A percentile compares a stretch with the other conserved stretches of the same genome.
Evolutionary conservation across 441 rosid species (phyloP).

Genomic region (Daphne laureola): DNA sequence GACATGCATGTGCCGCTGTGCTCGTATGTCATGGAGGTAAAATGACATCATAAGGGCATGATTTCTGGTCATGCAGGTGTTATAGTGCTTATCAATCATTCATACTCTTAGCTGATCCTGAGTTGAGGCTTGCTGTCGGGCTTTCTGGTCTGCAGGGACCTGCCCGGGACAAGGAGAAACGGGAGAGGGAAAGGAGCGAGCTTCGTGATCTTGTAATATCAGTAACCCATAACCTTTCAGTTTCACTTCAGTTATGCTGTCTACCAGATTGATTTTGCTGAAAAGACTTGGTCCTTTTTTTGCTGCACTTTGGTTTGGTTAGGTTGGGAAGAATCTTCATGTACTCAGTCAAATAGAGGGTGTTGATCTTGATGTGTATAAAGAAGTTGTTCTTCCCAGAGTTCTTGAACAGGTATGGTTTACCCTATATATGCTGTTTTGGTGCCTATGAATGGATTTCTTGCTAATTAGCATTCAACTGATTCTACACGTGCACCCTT

Average conservation of each 20-base stretch:
- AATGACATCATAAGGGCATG: slow-evolving; percentile 53
- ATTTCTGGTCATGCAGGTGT: slow-evolving; percentile 75
- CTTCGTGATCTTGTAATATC: slow-evolving; percentile 81
- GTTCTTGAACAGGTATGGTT: slow-evolving; percentile 61
- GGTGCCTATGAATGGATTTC: slow-evolving; percentile 17
- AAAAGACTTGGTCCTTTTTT: slow-evolving; percentile 20
- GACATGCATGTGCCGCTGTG: slow-evolving; percentile 33
- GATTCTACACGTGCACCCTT: slow-evolving; percentile 16
- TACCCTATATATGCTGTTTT: slow-evolving; percentile 8
- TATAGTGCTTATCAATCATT: slow-evolving; percentile 68
- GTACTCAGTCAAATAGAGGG: slow-evolving; percentile 81
- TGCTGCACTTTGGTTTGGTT: slow-evolving; percentile 14
- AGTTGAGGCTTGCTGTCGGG: slow-evolving; percentile 76
- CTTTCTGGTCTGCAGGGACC: slow-evolving; percentile 93
- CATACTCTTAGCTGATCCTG: slow-evolving; percentile 68
- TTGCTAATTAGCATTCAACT: slow-evolving; percentile 13
- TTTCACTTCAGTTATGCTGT: slow-evolving; percentile 26
- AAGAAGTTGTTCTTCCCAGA: slow-evolving; percentile 72
- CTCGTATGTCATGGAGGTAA: slow-evolving; percentile 46
- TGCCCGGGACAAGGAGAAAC: slow-evolving; percentile 73
- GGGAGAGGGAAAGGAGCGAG: slow-evolving; percentile 83
- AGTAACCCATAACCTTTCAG: slow-evolving; percentile 33
- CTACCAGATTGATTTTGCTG: slow-evolving; percentile 28
- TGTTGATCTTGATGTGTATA: slow-evolving; percentile 69
- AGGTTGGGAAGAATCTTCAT: slow-evolving; percentile 86